Conservation (phyloP, 495 filamentous ascomycete genomes). For the Penicillium nucicola region DNA sequence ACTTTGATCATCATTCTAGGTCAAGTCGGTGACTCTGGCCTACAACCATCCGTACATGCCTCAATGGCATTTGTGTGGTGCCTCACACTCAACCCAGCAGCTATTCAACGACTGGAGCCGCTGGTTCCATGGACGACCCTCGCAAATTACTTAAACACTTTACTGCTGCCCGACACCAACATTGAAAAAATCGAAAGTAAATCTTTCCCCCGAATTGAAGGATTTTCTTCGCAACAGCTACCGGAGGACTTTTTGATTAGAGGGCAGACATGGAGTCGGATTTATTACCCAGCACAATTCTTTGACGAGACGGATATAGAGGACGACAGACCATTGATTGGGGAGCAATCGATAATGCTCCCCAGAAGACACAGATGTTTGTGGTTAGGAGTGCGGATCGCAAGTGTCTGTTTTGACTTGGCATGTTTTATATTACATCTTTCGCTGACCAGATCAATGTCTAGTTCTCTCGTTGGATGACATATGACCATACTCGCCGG, state of each 20-base stretch:
- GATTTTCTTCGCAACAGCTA: conserved; percentile 56
- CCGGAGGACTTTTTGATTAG: conserved; percentile 82
- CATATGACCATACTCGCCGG: conserved; percentile 22
- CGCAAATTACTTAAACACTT: conserved; percentile 62
- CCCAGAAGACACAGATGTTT: conserved; percentile 1
- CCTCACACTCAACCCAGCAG: conserved; percentile 47
- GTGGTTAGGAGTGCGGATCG: conserved; percentile 15
- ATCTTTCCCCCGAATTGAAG: conserved; percentile 51
- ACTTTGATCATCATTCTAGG: conserved; percentile 54
- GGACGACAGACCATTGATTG: conserved; percentile 63
- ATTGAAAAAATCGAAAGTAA: conserved; percentile 47
- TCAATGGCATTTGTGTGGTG: conserved; percentile 68
- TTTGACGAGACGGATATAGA: conserved; percentile 68
- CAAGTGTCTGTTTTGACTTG: conserved; percentile 38
- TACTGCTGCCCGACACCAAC: conserved; percentile 42
- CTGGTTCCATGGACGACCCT: conserved; percentile 67
- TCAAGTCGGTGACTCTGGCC: conserved; percentile 58
- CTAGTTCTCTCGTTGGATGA: conserved; percentile 43
- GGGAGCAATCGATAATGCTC: background rate
- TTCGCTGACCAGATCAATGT: background rate
- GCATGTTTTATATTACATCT: background rate
- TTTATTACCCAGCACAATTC: conserved; percentile 67
- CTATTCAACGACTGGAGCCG: conserved; percentile 49
- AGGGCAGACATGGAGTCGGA: conserved; percentile 68
- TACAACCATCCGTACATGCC: conserved; percentile 65